phyloP scores from a whole-genome alignment of 225 moss, liverwort and hornwort species.

The Asterella californica region DNA sequence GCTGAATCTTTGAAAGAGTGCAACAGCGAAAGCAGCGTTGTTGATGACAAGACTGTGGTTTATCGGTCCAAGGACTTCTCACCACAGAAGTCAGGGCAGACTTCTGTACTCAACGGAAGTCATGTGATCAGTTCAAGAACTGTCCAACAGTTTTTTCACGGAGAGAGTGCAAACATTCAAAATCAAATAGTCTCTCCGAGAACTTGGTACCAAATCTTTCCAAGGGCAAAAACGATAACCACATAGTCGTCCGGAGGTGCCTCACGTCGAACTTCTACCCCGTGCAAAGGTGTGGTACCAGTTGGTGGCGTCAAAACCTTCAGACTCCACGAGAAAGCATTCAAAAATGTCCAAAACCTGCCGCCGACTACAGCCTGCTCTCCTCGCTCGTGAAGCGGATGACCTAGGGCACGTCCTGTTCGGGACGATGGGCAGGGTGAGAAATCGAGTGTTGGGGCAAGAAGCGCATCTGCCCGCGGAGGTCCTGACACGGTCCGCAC shows the following conservation, averaged over 20 bases:
- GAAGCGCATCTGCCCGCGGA: too few species aligned
- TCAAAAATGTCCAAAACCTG: constrained; percentile 32
- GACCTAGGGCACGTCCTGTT: too few species aligned
- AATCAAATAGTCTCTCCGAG: neutral
- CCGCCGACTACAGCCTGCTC: too few species aligned
- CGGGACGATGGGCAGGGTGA: too few species aligned
- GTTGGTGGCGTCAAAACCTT: neutral
- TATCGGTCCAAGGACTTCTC: neutral
- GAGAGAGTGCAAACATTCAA: neutral
- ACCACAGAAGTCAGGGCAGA: too few species aligned
- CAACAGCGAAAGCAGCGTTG: neutral
- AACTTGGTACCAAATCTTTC: neutral
- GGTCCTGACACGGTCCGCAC: too few species aligned
- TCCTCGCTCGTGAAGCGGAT: too few species aligned
- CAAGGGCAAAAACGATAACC: neutral
- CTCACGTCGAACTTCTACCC: neutral
- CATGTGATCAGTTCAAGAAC: neutral
- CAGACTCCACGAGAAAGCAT: neutral
- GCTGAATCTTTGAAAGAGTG: neutral
- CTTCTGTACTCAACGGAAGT: too few species aligned
- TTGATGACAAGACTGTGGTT: neutral
- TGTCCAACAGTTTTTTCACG: neutral
- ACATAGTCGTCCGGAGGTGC: neutral
- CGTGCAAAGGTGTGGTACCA: neutral
- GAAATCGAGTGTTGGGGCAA: too few species aligned